phyloP scores from a whole-genome alignment of 2,329 filamentous ascomycete genomes.

The Sordariomycetes sp. region DNA sequence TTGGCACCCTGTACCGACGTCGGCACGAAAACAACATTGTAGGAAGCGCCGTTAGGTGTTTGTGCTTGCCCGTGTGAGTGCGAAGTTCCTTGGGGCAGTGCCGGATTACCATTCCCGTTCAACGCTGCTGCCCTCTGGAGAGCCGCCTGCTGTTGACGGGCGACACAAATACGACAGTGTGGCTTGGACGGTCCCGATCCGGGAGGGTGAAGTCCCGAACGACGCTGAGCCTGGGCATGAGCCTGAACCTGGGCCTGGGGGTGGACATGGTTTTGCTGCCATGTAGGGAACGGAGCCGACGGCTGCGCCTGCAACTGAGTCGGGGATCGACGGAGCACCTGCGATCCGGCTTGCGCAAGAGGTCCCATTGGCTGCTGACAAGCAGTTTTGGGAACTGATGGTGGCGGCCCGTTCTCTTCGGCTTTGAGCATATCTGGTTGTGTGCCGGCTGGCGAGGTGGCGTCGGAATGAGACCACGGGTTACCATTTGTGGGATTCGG shows the following conservation, averaged over 20 bases:
- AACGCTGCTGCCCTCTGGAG: not conserved
- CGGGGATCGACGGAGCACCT: not conserved
- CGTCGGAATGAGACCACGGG: not conserved
- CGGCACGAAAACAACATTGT: constrained; percentile 3
- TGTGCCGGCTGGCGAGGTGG: not conserved
- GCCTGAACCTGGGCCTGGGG: not conserved
- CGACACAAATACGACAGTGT: not conserved
- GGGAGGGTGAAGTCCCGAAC: not conserved
- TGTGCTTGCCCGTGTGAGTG: not conserved
- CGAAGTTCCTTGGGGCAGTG: not conserved
- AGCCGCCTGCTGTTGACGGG: constrained; percentile 1
- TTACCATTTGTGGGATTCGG: not conserved
- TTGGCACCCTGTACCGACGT: not conserved
- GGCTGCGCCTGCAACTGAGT: not conserved
- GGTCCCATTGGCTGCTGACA: not conserved
- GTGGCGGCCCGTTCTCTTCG: not conserved
- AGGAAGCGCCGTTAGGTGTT: not conserved
- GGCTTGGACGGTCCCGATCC: not conserved
- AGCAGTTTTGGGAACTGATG: not conserved
- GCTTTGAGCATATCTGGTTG: not conserved
- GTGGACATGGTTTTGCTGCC: not conserved
- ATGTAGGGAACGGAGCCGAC: not conserved
- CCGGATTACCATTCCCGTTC: not conserved
- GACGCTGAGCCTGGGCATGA: not conserved
- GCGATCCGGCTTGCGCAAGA: not conserved